Evolutionary conservation across 139 green algal genomes (phyloP), one percentile per base, ranked within the genome.

Genomic region (Yamagishiella unicocca): DNA sequence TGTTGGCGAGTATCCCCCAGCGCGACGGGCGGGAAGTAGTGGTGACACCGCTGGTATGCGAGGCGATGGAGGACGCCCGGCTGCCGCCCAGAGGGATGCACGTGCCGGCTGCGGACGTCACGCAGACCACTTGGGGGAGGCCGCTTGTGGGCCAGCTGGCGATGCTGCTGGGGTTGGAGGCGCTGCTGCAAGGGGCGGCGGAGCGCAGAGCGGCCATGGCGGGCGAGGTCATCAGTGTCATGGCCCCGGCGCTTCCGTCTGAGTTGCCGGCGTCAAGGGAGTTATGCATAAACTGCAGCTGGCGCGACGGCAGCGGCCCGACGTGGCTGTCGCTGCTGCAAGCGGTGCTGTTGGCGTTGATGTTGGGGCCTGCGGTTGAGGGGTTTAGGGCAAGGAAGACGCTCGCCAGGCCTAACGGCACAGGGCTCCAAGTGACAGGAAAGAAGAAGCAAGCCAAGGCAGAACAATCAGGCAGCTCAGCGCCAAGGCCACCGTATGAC

Each of bases 1-100:
- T 22, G 29, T 9, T 25, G 2, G 79, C 61, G 19, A 85, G 61
- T 42, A 76, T 0, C n/a, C 79, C 61, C 79, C 79, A 85, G 12
- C 58, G 79, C 27, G 79, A 85, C n/a, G 79, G 79, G 22, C 79
- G 61, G 25, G 79, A 85, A 29, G 61, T 76, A n/a, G 61, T 76
- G 54, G 79, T 85, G 14, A 75, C 17, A 17, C 27, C 40, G 79
- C 79, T 85, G 40, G 61, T 27, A 42, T 76, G 38, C 1, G 79
- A 84, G 10, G 58, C 77, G 5, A 61, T 2, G 14, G 77, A 85
- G 27, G 79, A 85, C 25, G 79, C 58, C 4, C 58, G 62, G 79
- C 79, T 85, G 37, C 31, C 40, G 3, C 22, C 43, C 43, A 31
- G 42, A 19, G 10, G 35, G 37, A 31, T 31, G 29, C 12, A 7